Evolutionary conservation across 371 early-diverging fungal genomes (phyloP).

Genomic region (Funneliformis caledonium): DNA sequence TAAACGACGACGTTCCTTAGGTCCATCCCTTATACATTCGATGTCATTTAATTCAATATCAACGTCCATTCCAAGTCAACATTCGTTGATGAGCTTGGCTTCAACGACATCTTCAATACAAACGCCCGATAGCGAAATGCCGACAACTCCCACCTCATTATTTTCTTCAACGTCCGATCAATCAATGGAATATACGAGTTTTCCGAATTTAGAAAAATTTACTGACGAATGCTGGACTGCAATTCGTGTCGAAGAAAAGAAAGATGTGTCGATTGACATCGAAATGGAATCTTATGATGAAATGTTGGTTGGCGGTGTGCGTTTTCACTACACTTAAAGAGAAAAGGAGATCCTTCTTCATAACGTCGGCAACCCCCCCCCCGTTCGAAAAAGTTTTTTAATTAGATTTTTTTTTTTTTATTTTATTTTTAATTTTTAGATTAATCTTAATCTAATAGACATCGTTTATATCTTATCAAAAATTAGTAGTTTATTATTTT

Average conservation of each 20-base stretch:
- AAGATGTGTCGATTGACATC: not conserved
- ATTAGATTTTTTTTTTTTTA: too few species aligned
- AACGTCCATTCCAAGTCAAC: not conserved
- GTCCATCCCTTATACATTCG: not conserved
- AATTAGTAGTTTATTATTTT: too few species aligned
- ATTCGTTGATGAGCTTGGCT: not conserved
- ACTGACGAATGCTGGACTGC: slow-evolving; percentile 12
- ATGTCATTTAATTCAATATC: not conserved
- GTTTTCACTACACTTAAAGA: slow-evolving; percentile 12
- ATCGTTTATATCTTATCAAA: too few species aligned
- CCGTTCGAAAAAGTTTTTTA: not conserved
- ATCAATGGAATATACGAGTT: slow-evolving; percentile 29
- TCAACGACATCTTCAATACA: not conserved
- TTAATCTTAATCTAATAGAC: too few species aligned
- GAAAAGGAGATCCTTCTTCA: not conserved
- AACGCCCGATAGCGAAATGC: not conserved
- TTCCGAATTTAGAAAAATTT: slow-evolving; percentile 28
- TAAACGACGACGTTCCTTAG: not conserved
- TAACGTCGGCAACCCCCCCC: too few species aligned
- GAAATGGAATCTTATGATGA: slow-evolving; percentile 37
- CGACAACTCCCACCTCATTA: not conserved
- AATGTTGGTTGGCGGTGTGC: slow-evolving; percentile 15
- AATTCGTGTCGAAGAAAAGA: not conserved
- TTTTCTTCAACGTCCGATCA: not conserved
- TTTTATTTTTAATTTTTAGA: too few species aligned